Base-by-base conservation (phyloP, 2,329 filamentous ascomycete genomes). In the Ophiosphaerella korrae region DNA sequence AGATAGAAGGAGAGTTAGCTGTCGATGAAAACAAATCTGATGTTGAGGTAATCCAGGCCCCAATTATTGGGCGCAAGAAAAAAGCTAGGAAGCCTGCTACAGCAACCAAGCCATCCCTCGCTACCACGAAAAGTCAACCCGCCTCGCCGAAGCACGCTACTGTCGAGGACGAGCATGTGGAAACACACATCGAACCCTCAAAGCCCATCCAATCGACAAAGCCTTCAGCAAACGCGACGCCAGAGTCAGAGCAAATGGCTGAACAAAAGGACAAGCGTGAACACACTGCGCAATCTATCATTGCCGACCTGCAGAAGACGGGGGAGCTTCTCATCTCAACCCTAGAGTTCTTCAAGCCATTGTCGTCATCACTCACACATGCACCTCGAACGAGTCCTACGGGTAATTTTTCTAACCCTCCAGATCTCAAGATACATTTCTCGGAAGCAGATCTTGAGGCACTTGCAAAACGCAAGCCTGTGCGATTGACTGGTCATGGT, bases 11-110 rank as follows among this genome's bases (percentile, higher is more conserved):
- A 48, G 81, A 80, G 31, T 80, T 86, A 52, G 57, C 57, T 5
- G 44, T 65, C 13, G 72, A 74, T 21, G 72, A 74, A 3, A 58
- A 57, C 7, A 82, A 84, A 54, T 65, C 72, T 7, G 81, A 84
- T 45, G 54, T 66, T 55, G 83, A 85, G 56, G 70, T 75, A n/a
- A 77, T 79, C 8, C 78, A 83, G 58, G 90, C 85, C 7, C 90
- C 90, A 0, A 88, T 95, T 35, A 71, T 91, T 42, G 88, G 88
- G 31, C 84, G 90, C 45, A 92, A 92, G 79, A 93, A 91, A 79
- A 94, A 93, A 76, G 84, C 89, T 70, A 92, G 89, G 79, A 93
- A 91, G 74, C 63, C 70, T 57, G 69, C 63, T 51, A 72, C 36
- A 39, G 70, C 37, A 18, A 45, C 63, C 1, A 72, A 71, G 39